phyloP scores from a whole-genome alignment of 495 filamentous ascomycete species.

The Aspergillus mulundensis region DNA sequence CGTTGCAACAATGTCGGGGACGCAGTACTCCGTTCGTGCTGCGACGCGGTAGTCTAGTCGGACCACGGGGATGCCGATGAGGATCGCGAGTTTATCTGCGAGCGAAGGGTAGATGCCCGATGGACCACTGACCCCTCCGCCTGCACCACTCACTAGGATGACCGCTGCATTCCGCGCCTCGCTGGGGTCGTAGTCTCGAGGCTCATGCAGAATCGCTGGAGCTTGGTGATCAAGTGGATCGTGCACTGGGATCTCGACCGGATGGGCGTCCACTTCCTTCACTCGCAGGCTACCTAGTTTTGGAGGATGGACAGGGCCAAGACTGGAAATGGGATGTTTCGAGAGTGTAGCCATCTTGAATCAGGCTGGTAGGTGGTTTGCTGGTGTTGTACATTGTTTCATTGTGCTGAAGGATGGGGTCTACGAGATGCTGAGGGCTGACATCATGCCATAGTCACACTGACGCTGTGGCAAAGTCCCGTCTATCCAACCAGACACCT shows the following conservation, averaged over 20 bases:
- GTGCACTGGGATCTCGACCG: constrained; percentile 21
- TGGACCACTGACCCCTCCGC: constrained; percentile 43
- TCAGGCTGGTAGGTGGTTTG: neutral
- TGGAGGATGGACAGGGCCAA: constrained; percentile 27
- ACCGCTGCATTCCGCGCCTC: constrained; percentile 29
- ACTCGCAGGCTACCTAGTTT: constrained; percentile 13
- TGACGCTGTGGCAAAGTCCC: neutral
- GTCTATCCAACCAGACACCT: no score
- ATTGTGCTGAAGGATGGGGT: neutral
- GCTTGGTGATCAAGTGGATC: constrained; percentile 27
- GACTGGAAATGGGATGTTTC: constrained; percentile 2
- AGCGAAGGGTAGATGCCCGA: constrained; percentile 39
- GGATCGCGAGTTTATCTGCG: constrained; percentile 38
- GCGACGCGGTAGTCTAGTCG: constrained; percentile 42
- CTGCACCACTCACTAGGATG: constrained; percentile 40
- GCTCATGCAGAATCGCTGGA: constrained; percentile 26
- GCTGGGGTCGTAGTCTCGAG: constrained; percentile 15
- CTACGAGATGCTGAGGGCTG: neutral
- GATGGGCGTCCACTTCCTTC: constrained; percentile 21
- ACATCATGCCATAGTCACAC: neutral
- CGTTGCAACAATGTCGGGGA: constrained; percentile 32
- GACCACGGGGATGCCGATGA: constrained; percentile 34
- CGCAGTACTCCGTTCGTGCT: constrained; percentile 29
- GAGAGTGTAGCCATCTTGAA: constrained; percentile 8
- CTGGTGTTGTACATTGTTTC: neutral